phyloP scores from a whole-genome alignment of 2,329 filamentous ascomycete genomes.

The Colletotrichum nymphaeae region DNA sequence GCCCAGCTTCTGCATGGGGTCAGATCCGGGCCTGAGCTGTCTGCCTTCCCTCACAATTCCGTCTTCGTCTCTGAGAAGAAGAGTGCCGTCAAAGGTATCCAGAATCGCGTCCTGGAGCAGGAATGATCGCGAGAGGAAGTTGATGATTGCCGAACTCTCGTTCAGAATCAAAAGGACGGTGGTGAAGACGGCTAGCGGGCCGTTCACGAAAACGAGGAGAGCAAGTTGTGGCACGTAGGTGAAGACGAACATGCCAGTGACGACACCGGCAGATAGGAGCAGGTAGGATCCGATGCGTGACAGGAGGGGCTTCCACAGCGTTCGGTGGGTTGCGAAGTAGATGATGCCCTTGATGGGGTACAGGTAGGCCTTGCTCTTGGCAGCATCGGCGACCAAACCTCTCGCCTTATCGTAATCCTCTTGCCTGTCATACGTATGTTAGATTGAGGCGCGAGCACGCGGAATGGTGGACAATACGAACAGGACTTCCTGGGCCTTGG shows the following conservation, averaged over 20 bases:
- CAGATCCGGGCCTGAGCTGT: constrained; percentile 72
- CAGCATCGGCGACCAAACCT: constrained; percentile 73
- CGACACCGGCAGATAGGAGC: constrained; percentile 77
- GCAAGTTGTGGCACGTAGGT: constrained; percentile 89
- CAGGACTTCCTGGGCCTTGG: constrained; percentile 63
- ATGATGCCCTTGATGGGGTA: constrained; percentile 83
- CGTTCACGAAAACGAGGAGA: constrained; percentile 85
- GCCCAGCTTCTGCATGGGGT: constrained; percentile 68
- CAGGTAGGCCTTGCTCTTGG: constrained; percentile 75
- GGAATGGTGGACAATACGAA: constrained; percentile 41
- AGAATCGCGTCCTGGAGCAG: constrained; percentile 84
- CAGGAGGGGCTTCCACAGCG: constrained; percentile 69
- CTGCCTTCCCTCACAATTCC: constrained; percentile 79
- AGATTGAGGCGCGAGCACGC: not conserved
- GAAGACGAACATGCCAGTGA: constrained; percentile 86
- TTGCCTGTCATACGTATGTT: constrained; percentile 53
- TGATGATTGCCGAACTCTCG: constrained; percentile 70
- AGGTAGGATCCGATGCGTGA: constrained; percentile 71
- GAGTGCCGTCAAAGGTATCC: constrained; percentile 87
- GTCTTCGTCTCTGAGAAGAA: constrained; percentile 62
- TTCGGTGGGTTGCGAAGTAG: constrained; percentile 67
- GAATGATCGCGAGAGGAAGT: constrained; percentile 72
- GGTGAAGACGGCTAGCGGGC: constrained; percentile 81
- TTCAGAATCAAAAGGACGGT: constrained; percentile 76
- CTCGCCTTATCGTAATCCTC: constrained; percentile 79